phyloP scores from a whole-genome alignment of 2,329 filamentous ascomycete species.

The Xylaria sp. region DNA sequence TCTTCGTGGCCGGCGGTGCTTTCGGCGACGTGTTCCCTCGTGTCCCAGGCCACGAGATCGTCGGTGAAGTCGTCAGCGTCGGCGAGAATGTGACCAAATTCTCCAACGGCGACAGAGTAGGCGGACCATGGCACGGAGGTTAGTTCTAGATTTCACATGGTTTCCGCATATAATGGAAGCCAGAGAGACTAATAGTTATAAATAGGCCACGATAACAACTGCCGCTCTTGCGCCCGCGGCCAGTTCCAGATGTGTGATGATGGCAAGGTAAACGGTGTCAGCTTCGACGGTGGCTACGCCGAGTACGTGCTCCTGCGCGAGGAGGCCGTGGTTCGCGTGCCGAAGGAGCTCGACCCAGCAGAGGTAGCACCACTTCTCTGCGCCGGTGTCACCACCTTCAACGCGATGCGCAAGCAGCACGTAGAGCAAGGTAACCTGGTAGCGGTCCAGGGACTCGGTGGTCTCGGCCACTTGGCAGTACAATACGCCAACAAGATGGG shows the following conservation, averaged over 20 bases:
- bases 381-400: slow-evolving; percentile 73
- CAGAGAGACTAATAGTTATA: background rate
- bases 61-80: slow-evolving; percentile 73
- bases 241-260: slow-evolving; percentile 76
- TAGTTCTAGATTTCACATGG: slow-evolving; percentile 38
- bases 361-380: slow-evolving; percentile 70
- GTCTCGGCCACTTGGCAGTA: slow-evolving; percentile 80
- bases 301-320: slow-evolving; percentile 70
- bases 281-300: slow-evolving; percentile 72
- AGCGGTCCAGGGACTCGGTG: slow-evolving; percentile 75
- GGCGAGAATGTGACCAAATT: slow-evolving; percentile 67
- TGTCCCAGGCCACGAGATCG: slow-evolving; percentile 76
- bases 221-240: slow-evolving; percentile 70
- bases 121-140: slow-evolving; percentile 75
- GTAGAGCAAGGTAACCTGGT: slow-evolving; percentile 64
- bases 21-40: slow-evolving; percentile 69
- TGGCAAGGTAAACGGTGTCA: slow-evolving; percentile 71
- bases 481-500: slow-evolving; percentile 82
- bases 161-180: background rate
- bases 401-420: slow-evolving; percentile 64
- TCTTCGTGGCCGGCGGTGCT: slow-evolving; percentile 57
- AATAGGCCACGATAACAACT: slow-evolving; percentile 68
- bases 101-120: slow-evolving; percentile 72
- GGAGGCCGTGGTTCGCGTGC: slow-evolving; percentile 69
- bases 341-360: slow-evolving; percentile 61